Percentiles rank a stretch among this genome's conserved stretches.
phyloP scores from a whole-genome alignment of 2,329 filamentous ascomycete genomes.

The Pezicula carpinea region DNA sequence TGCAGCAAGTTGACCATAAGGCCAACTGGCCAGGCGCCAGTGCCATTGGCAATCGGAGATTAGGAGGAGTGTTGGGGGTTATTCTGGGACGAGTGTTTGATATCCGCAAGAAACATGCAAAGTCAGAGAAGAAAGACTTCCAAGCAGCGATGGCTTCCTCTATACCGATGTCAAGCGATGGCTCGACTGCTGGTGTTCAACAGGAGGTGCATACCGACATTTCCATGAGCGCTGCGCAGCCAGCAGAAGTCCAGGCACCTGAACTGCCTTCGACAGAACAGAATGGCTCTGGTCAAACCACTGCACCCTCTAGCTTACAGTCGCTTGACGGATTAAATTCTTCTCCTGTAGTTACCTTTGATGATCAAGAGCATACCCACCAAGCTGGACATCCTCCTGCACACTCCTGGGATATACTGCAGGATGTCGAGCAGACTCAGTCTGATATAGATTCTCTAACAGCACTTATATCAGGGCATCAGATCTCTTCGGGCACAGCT shows the following conservation, averaged over 20 bases:
- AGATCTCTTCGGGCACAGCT: conserved; percentile 7
- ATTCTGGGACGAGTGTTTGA: conserved; percentile 65
- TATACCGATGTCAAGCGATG: conserved; percentile 9
- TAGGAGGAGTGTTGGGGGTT: conserved; percentile 66
- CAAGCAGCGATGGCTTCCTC: conserved; percentile 10
- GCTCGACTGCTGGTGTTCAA: background rate
- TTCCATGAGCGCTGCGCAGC: background rate
- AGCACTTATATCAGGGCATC: conserved; percentile 22
- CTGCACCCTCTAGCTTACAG: too few species aligned
- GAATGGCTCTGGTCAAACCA: too few species aligned
- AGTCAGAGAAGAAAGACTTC: conserved; percentile 19
- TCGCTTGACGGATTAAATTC: background rate
- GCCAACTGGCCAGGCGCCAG: conserved; percentile 51
- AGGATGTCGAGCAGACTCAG: conserved; percentile 12
- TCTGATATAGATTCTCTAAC: conserved; percentile 23
- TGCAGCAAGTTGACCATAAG: conserved; percentile 59
- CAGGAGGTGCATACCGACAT: background rate
- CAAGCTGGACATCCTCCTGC: background rate
- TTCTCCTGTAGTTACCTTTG: conserved; percentile 5
- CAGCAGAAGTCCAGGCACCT: background rate
- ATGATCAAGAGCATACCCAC: conserved; percentile 11
- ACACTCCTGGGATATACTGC: conserved; percentile 3
- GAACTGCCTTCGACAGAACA: too few species aligned
- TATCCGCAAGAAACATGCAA: conserved; percentile 34
- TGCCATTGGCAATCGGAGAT: conserved; percentile 55